Evolutionary conservation across 768 basidiomycete genomes (phyloP).

Genomic region (Melanogaster broomeanus): DNA sequence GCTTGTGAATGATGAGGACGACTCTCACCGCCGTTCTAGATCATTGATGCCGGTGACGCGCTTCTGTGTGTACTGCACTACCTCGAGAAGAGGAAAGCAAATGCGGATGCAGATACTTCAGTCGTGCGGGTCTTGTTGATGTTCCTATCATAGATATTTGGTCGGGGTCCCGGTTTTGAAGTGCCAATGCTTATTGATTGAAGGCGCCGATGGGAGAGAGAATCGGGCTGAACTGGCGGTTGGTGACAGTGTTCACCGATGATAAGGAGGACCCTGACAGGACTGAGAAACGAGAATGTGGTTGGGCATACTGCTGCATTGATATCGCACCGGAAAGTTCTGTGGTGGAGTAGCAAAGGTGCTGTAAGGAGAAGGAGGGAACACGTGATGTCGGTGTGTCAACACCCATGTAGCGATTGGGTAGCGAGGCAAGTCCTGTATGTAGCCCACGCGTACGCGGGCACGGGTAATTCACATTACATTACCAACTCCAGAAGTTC

Average conservation of each 20-base stretch:
- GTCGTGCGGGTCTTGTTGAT: constrained; percentile 84
- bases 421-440: no score
- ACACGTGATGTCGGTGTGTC: constrained; percentile 1
- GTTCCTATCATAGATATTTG: constrained; percentile 86
- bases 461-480: no score
- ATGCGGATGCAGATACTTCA: constrained; percentile 84
- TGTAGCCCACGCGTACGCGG: no score
- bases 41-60: constrained; percentile 94
- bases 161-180: constrained; percentile 46
- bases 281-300: constrained; percentile 68
- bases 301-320: constrained; percentile 54
- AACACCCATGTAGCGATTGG: no score
- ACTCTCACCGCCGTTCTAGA: constrained; percentile 81
- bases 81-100: constrained; percentile 89
- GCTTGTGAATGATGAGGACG: neutral
- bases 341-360: constrained; percentile 24
- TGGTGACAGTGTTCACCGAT: constrained; percentile 49
- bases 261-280: constrained; percentile 60
- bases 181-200: constrained; percentile 44
- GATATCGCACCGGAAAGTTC: no score
- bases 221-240: constrained; percentile 66
- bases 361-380: neutral
- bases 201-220: constrained; percentile 60
- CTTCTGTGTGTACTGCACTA: constrained; percentile 95
- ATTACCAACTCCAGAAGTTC: no score